phyloP scores from a whole-genome alignment of 192 early-diverging fungal species.

The Phlyctochytrium bullatum region DNA sequence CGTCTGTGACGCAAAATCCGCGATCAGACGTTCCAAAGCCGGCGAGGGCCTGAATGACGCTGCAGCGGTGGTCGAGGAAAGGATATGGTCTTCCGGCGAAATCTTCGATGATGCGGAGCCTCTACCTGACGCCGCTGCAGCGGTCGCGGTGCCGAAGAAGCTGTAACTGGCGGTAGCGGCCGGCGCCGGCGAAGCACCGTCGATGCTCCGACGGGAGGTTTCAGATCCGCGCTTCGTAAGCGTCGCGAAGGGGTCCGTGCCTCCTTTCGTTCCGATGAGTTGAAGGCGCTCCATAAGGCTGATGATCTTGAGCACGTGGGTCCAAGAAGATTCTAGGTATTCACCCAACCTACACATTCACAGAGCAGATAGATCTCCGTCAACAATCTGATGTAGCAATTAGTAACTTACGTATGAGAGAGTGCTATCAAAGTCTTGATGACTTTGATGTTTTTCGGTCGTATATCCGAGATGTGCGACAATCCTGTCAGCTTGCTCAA shows the following conservation, averaged over 20 bases:
- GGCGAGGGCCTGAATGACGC: constrained; percentile 14
- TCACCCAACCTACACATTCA: constrained; percentile 40
- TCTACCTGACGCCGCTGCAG: background rate
- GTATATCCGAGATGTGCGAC: constrained; percentile 80
- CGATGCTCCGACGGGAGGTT: constrained; percentile 5
- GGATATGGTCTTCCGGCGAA: constrained; percentile 11
- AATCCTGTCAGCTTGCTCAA: constrained; percentile 85
- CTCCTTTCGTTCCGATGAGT: constrained; percentile 53
- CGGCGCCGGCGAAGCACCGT: constrained; percentile 9
- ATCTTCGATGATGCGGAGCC: background rate
- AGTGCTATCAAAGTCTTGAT: constrained; percentile 83
- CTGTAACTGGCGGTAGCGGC: constrained; percentile 12
- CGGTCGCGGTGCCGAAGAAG: constrained; percentile 9
- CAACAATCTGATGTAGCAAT: background rate
- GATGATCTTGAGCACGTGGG: constrained; percentile 78
- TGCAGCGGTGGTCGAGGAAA: background rate
- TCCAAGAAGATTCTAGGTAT: constrained; percentile 65
- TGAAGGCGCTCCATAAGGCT: constrained; percentile 88
- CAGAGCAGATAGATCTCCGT: background rate
- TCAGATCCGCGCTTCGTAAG: background rate
- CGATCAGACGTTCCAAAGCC: constrained; percentile 42
- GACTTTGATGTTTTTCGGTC: constrained; percentile 87
- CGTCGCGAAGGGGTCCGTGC: constrained; percentile 2
- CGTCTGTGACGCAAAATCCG: constrained; percentile 56
- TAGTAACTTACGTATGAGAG: constrained; percentile 40